Base-by-base conservation (phyloP, 768 basidiomycete species). In the Boletellus sp. region DNA sequence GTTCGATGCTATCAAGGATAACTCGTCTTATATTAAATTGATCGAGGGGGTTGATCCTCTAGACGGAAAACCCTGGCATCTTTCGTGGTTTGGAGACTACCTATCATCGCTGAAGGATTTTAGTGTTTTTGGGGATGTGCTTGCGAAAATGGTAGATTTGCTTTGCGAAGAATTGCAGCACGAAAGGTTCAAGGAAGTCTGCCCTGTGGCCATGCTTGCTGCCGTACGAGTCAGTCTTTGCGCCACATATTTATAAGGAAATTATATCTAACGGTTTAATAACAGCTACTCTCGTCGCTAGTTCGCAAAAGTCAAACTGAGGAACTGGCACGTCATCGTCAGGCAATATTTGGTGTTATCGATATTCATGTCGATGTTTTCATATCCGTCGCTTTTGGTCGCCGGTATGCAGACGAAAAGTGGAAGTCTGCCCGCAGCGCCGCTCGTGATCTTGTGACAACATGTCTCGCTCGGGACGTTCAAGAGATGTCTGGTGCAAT, bases 1-100 rank as follows among this genome's bases (percentile, higher is more conserved):
- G 7, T 85, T 95, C 58, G 90, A 90, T 60, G 78, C 85, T 13
- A 78, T 97, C 61, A 88, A 87, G 63, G 84, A 90, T 61, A 97
- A 95, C 63, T 63, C 72, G 3, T 71, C 74, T 6, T 85, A 79
- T 60, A 60, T 70, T 31, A 65, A 74, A 26, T 65, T 79, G 36
- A 55, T 89, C 12, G 70, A 72, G 47, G 67, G 64, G 4, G 52
- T 62, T 11, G 60, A 60, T 39, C 54, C 66, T 9, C 56, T 64
- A 22, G 63, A 64, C 7, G 71, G 74, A 22, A 69, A 64, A 45
- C 69, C 74, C 2, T 78, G 79, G 77, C 68, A 77, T 58, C 67
- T 88, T 42, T 69, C 74, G 16, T 88, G 87, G 88, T 81, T 87
- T 59, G 66, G 74, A 39, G 78, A 83, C 52, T 82, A 80, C 60